These are phyloP conservation scores for Ceratocystis diversiconidia DNA, from an alignment of 2,329 filamentous ascomycete genomes.

Conservation along the genomic window DNA sequence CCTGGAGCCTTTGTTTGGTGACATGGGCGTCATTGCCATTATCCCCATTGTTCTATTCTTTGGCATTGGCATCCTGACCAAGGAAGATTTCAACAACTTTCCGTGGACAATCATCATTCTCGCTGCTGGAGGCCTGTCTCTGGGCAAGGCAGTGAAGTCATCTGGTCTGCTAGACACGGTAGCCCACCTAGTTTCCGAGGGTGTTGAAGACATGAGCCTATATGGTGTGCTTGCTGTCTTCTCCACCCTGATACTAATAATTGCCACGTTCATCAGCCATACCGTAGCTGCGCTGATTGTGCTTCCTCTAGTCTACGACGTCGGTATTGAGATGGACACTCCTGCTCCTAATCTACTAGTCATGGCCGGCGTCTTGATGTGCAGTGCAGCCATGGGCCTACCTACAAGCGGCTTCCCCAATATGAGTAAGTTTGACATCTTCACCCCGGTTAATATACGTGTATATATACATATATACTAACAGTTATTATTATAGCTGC, in stretches of 20 bases:
- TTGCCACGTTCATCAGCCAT: slow-evolving; percentile 95
- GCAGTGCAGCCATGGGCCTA: slow-evolving; percentile 86
- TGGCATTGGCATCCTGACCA: slow-evolving; percentile 86
- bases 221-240: slow-evolving; percentile 84
- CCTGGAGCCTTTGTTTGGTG: slow-evolving; percentile 74
- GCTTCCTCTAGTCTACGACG: slow-evolving; percentile 73
- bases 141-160: slow-evolving; percentile 87
- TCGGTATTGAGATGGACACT: slow-evolving; percentile 71
- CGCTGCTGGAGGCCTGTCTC: slow-evolving; percentile 77
- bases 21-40: slow-evolving; percentile 97
- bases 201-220: slow-evolving; percentile 63
- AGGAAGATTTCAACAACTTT: slow-evolving; percentile 99
- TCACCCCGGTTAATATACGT: background rate
- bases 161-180: slow-evolving; percentile 86
- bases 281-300: slow-evolving; percentile 94
- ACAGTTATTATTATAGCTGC: slow-evolving; percentile 46
- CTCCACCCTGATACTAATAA: slow-evolving; percentile 66
- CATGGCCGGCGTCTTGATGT: slow-evolving; percentile 93
- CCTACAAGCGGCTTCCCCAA: slow-evolving; percentile 96
- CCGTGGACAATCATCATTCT: slow-evolving; percentile 99
- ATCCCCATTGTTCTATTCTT: slow-evolving; percentile 95
- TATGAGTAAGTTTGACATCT: slow-evolving; percentile 64
- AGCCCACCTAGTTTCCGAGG: slow-evolving; percentile 57
- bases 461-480: background rate
- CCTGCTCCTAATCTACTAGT: slow-evolving; percentile 90